Base-by-base conservation (phyloP, 805 yeast species). In the Zygotorulaspora sp. region DNA sequence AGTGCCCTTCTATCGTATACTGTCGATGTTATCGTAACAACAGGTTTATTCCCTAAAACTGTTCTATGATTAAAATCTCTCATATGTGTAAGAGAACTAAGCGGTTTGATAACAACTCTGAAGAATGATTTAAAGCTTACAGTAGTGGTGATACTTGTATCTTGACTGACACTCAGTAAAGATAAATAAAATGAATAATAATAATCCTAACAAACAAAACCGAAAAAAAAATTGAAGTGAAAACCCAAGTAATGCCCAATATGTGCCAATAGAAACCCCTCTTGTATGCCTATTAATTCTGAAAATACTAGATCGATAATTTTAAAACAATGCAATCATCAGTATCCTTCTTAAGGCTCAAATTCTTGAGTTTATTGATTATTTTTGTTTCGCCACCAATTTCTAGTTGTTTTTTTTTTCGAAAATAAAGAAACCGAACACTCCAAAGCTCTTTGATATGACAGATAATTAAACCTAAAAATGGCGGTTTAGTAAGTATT, bases 1-100 rank as follows among this genome's bases (percentile, higher is more conserved):
- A 90, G 70, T 0, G 97, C 97, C 35, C 97, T 66, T 42, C 97
- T 67, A 63, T 90, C 97, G 58, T 90, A 90, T 20, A 90, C 75
- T 14, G 90, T 79, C 18, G 95, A 77, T 6, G 96, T 82, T 44
- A 90, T 87, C 18, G 89, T 79, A 19, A 89, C 86, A n/a, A 96
- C 88, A 3, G 98, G 97, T 58, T 82, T 75, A 66, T 90, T 92
- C 38, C 79, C 74, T 35, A 80, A 63, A 34, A 87, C 75, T 15
- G 89, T 80, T 55, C 82, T 78, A 66, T 83, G 83, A 65, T 88
- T 88, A 24, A 95, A 78, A 54, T 88, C 95, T 63, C 97, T 78
- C 98, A 88, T 89, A 24, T 4, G 22, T 30, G 23, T 11, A 12
- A 12, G 7, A 14, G 14, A 26, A 26, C 15, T 4, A 26, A 26